A percentile compares a stretch with the other conserved stretches of the same genome.
Conservation (phyloP, 805 yeast species). For the Schwanniomyces polymorphus region DNA sequence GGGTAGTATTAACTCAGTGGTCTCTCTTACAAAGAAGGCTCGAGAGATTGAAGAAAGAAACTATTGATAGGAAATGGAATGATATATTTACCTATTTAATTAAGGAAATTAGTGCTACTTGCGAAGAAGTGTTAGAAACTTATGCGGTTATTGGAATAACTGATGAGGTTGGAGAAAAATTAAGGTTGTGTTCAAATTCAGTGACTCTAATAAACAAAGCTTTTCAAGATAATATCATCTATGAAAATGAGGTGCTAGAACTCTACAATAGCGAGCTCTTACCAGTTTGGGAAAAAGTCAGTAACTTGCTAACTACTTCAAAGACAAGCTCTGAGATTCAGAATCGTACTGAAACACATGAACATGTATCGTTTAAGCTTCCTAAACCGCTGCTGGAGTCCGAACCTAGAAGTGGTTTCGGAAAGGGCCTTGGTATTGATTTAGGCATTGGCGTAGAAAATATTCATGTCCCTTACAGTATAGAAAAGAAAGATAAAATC, state of each 20-base stretch:
- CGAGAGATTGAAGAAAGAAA: conserved; percentile 39
- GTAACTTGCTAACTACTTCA: conserved; percentile 7
- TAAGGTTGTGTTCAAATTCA: conserved; percentile 41
- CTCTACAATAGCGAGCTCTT: conserved; percentile 23
- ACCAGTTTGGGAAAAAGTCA: conserved; percentile 26
- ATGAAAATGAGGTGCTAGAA: conserved; percentile 22
- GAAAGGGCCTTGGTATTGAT: conserved; percentile 29
- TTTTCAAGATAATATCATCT: conserved; percentile 36
- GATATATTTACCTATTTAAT: conserved; percentile 50
- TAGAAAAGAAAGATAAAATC: conserved; percentile 29
- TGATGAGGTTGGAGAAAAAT: conserved; percentile 27
- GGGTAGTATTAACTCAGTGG: conserved; percentile 39
- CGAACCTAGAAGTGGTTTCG: background rate
- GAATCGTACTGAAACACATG: background rate
- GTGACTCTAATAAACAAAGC: conserved; percentile 34
- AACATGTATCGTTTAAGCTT: background rate
- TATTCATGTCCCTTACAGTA: conserved; percentile 31
- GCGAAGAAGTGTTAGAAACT: conserved; percentile 19
- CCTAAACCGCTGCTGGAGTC: background rate
- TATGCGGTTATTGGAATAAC: conserved; percentile 16
- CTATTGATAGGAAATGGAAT: conserved; percentile 58
- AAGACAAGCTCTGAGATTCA: background rate
- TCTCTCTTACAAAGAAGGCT: conserved; percentile 41
- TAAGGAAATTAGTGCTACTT: conserved; percentile 32
- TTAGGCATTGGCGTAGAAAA: conserved; percentile 27